A percentile compares a stretch with the other conserved stretches of the same genome.
phyloP scores from a whole-genome alignment of 139 green algal species.

The Pycnococcus provasolii region DNA sequence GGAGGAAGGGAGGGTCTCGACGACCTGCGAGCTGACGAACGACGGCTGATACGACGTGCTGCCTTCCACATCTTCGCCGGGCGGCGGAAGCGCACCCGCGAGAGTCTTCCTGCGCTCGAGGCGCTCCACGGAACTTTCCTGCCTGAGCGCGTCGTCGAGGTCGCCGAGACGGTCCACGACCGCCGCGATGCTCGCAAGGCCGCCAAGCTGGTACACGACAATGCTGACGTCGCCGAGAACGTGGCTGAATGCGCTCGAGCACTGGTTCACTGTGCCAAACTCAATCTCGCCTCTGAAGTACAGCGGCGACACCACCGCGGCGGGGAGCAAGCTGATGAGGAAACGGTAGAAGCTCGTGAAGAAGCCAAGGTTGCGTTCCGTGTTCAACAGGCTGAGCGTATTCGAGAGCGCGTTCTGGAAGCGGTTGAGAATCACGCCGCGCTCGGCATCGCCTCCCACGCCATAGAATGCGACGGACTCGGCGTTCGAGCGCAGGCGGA shows the following conservation, averaged over 20 bases:
- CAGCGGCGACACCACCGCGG: constrained; percentile 91
- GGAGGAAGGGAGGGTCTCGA: not conserved
- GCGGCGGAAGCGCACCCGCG: not conserved
- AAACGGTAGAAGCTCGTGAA: constrained; percentile 92
- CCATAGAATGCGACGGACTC: constrained; percentile 91
- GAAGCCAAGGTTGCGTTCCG: constrained; percentile 85
- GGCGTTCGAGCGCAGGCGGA: constrained; percentile 85
- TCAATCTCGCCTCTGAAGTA: constrained; percentile 94
- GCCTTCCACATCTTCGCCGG: too few species aligned
- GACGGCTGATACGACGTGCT: too few species aligned
- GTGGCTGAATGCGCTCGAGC: constrained; percentile 87
- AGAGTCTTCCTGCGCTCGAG: not conserved
- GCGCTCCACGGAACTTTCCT: not conserved
- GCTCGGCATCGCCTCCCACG: constrained; percentile 39
- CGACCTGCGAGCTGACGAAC: too few species aligned
- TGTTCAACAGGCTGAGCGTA: constrained; percentile 65
- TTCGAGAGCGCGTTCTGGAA: constrained; percentile 67
- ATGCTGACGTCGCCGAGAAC: constrained; percentile 86
- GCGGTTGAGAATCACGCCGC: constrained; percentile 30
- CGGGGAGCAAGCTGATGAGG: constrained; percentile 85
- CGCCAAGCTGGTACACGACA: constrained; percentile 92
- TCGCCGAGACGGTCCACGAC: constrained; percentile 49
- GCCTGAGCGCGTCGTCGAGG: constrained; percentile 11
- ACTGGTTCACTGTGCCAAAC: constrained; percentile 97
- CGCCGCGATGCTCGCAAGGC: constrained; percentile 74